Percentiles rank a stretch among this genome's conserved stretches.
Evolutionary conservation across 495 filamentous ascomycete genomes (phyloP).

Genomic region (Pyronema domesticum): DNA sequence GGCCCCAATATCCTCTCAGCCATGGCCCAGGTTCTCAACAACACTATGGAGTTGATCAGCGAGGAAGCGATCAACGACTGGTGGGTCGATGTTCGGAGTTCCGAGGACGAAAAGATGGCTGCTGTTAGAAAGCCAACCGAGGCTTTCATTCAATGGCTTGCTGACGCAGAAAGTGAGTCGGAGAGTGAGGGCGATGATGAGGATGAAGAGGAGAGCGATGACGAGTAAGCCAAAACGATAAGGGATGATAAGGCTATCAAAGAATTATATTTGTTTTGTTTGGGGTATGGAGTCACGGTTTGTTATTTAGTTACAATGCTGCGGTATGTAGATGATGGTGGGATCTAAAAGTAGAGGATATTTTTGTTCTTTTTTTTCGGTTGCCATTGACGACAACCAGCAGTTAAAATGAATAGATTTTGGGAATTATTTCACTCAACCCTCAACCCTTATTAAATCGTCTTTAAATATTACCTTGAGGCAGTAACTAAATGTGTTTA

Average conservation of each 20-base stretch:
- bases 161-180: constrained; percentile 63
- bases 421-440: too few relatives aligned
- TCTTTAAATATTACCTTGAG: too few relatives aligned
- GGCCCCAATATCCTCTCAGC: constrained; percentile 47
- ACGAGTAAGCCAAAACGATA: constrained; percentile 26
- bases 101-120: constrained; percentile 44
- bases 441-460: too few relatives aligned
- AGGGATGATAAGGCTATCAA: not conserved
- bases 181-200: constrained; percentile 54
- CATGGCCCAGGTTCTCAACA: constrained; percentile 62
- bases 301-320: not conserved
- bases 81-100: constrained; percentile 60
- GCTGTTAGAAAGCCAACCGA: constrained; percentile 52
- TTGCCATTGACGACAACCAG: too few relatives aligned
- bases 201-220: constrained; percentile 39
- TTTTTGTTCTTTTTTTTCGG: too few relatives aligned
- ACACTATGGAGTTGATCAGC: constrained; percentile 58
- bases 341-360: too few relatives aligned
- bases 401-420: too few relatives aligned
- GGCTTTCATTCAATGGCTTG: constrained; percentile 72
- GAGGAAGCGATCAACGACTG: constrained; percentile 75
- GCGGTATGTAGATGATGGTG: too few relatives aligned
- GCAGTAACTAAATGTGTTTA: too few relatives aligned
- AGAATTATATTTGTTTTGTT: not conserved
- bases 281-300: not conserved